phyloP scores from a whole-genome alignment of 1,284 basidiomycete species.

The Apiotrichum gracile region DNA sequence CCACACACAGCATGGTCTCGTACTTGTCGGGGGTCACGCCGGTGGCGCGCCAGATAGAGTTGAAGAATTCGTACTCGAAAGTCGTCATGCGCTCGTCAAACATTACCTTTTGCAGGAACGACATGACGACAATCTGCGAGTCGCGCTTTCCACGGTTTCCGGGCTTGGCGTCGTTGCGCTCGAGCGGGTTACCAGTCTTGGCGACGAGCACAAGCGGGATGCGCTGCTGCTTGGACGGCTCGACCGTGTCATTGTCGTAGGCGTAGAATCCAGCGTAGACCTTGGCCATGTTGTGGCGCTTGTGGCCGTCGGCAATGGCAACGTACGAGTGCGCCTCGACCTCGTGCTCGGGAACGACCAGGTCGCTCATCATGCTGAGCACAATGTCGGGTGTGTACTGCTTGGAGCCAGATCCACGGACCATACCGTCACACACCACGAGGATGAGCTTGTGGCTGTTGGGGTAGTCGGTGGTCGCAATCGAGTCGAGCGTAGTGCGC shows the following conservation, averaged over 20 bases:
- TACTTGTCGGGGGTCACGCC: constrained; percentile 95
- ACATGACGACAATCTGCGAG: constrained; percentile 95
- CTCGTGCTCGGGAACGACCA: constrained; percentile 73
- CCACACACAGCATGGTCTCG: constrained; percentile 92
- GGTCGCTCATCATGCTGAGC: constrained; percentile 95
- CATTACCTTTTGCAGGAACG: constrained; percentile 96
- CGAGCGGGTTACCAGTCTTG: constrained; percentile 87
- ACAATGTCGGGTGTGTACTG: constrained; percentile 91
- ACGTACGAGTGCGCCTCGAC: constrained; percentile 95
- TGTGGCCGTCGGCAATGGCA: constrained; percentile 97
- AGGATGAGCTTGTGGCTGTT: constrained; percentile 96
- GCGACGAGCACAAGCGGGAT: constrained; percentile 93
- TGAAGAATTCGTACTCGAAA: constrained; percentile 99
- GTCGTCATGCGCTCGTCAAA: constrained; percentile 99
- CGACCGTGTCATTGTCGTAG: constrained; percentile 88
- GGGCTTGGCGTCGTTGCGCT: constrained; percentile 81
- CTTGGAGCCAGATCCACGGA: constrained; percentile 80
- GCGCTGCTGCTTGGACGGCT: constrained; percentile 90
- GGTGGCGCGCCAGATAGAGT: constrained; percentile 87
- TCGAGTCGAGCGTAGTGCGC: constrained; percentile 91
- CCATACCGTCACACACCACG: constrained; percentile 97
- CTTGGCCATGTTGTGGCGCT: constrained; percentile 98
- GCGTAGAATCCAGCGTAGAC: constrained; percentile 97
- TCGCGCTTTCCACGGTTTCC: constrained; percentile 99
- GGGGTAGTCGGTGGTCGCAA: constrained; percentile 97